Evolutionary conservation across 2,329 filamentous ascomycete species (phyloP).

Genomic region (Graphium sp.): DNA sequence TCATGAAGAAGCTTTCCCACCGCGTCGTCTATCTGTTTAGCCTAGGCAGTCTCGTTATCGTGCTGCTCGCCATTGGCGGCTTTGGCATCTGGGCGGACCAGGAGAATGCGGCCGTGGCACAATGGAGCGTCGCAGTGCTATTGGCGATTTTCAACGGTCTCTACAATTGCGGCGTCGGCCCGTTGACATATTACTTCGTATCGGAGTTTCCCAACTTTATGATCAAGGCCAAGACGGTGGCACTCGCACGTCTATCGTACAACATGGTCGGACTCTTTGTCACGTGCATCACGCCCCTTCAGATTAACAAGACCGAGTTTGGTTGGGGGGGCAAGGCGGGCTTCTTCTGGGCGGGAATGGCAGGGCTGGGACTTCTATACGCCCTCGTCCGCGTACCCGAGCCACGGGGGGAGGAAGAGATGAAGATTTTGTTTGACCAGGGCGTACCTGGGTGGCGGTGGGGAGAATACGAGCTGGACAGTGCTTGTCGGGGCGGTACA

Average conservation of each 20-base stretch:
- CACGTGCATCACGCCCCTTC: slow-evolving; percentile 9
- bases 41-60: slow-evolving; percentile 16
- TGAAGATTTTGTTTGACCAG: slow-evolving; percentile 14
- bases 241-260: slow-evolving; percentile 13
- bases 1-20: slow-evolving; percentile 18
- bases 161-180: slow-evolving; percentile 16
- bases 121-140: slow-evolving; percentile 9
- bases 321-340: slow-evolving; percentile 20
- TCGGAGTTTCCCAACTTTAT: slow-evolving; percentile 16
- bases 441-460: slow-evolving; percentile 3
- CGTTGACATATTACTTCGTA: slow-evolving; percentile 15
- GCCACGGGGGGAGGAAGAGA: slow-evolving; percentile 12
- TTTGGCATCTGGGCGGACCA: slow-evolving; percentile 20
- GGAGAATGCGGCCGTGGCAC: slow-evolving; percentile 13
- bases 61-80: slow-evolving; percentile 19
- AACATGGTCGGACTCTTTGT: slow-evolving; percentile 10
- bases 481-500: no score
- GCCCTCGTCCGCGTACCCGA: slow-evolving; percentile 24
- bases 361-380: slow-evolving; percentile 22
- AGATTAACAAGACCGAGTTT: slow-evolving; percentile 15
- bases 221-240: slow-evolving; percentile 15
- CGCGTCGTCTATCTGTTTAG: slow-evolving; percentile 21
- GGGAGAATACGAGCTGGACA: slow-evolving; percentile 1
- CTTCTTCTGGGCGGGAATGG: slow-evolving; percentile 17
- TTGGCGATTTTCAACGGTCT: slow-evolving; percentile 12